These are phyloP conservation scores for Aegle marmelos DNA, from an alignment of 345 rosid genomes.

Conservation along the genomic window DNA sequence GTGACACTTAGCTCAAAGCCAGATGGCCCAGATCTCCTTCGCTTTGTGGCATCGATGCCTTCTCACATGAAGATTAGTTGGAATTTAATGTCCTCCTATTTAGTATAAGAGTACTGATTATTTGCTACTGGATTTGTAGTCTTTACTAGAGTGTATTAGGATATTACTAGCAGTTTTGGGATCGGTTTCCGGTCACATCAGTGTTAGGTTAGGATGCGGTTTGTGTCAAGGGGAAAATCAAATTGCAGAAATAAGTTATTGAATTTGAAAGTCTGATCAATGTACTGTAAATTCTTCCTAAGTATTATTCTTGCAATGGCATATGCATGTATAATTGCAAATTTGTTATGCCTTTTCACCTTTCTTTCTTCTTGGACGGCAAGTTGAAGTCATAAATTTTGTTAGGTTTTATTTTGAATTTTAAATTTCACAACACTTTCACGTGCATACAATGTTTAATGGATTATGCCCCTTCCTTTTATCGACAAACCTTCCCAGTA, in stretches of 20 bases:
- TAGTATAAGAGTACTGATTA: conserved; percentile 35
- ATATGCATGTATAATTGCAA: not conserved
- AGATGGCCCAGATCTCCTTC: conserved; percentile 62
- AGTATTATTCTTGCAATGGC: not conserved
- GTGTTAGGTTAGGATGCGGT: not conserved
- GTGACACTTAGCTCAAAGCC: conserved; percentile 34
- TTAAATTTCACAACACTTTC: not conserved
- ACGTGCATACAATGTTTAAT: not conserved
- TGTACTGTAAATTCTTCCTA: not conserved
- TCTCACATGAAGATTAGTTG: conserved; percentile 91
- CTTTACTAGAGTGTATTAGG: no score
- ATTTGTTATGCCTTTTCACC: not conserved
- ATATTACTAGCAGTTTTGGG: not conserved
- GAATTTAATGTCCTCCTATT: conserved; percentile 89
- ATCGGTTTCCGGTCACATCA: not conserved
- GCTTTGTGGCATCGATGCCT: conserved; percentile 80
- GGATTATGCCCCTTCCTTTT: no score
- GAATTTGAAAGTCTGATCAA: not conserved
- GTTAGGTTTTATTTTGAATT: not conserved
- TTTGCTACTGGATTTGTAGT: not conserved
- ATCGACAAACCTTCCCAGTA: no score
- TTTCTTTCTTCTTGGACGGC: not conserved
- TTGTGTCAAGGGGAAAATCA: no score
- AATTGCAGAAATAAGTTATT: not conserved
- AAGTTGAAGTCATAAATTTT: no score